Evolutionary conservation across 2,329 filamentous ascomycete species (phyloP).

Genomic region (Fonsecaea erecta): DNA sequence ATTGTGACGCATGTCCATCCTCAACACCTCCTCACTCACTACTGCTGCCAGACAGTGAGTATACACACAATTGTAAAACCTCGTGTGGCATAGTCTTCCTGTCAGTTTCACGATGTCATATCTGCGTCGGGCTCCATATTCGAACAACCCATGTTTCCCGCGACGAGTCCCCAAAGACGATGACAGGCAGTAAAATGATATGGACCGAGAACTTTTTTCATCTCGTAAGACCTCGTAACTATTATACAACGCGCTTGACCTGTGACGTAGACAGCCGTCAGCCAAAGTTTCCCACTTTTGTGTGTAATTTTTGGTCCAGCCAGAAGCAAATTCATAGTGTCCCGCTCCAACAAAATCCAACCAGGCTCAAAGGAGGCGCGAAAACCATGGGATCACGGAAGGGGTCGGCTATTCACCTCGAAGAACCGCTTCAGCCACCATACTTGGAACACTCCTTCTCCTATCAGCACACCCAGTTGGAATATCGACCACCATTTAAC

Average conservation of each 20-base stretch:
- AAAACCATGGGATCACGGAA: slow-evolving; percentile 24
- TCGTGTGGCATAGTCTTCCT: no score
- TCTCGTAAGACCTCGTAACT: slow-evolving; percentile 13
- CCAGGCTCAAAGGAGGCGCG: background rate
- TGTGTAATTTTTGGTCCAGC: slow-evolving; percentile 7
- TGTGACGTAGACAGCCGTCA: slow-evolving; percentile 36
- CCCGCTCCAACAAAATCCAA: background rate
- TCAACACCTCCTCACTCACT: no score
- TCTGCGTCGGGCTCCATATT: background rate
- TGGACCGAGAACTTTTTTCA: background rate
- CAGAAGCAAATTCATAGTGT: background rate
- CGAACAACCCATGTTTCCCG: background rate
- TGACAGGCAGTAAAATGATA: background rate
- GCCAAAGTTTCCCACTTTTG: slow-evolving; percentile 19
- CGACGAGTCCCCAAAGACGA: background rate
- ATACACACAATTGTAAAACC: no score
- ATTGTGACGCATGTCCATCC: background rate
- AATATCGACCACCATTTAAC: slow-evolving; percentile 99
- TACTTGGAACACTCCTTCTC: slow-evolving; percentile 95
- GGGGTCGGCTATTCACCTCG: slow-evolving; percentile 62
- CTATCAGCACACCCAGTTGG: slow-evolving; percentile 84
- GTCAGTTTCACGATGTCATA: background rate
- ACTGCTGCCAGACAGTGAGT: background rate
- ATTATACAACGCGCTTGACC: slow-evolving; percentile 56
- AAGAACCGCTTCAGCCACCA: slow-evolving; percentile 99